Conservation (phyloP, 2,329 filamentous ascomycete species). For the Colletotrichum caudatum region DNA sequence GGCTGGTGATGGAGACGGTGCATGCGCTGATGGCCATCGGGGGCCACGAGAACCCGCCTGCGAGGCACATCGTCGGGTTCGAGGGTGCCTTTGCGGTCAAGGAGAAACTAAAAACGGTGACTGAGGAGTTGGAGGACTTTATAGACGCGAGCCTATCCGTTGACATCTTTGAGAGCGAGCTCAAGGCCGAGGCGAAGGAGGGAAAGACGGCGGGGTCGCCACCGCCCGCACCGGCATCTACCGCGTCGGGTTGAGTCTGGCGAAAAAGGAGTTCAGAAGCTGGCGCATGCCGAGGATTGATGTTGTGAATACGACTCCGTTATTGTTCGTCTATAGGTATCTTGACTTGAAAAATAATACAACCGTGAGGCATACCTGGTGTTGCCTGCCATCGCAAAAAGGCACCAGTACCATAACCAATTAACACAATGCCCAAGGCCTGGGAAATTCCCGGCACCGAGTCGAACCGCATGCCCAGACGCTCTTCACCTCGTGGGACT, state of each 20-base stretch:
- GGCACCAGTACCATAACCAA: not conserved
- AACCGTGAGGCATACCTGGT: conserved; percentile 9
- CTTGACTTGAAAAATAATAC: conserved; percentile 15
- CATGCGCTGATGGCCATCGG: conserved; percentile 92
- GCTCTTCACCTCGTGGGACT: conserved; percentile 63
- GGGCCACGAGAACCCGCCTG: conserved; percentile 94
- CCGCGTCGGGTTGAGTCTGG: conserved; percentile 22
- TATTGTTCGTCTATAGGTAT: conserved; percentile 29
- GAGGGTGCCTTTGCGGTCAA: conserved; percentile 91
- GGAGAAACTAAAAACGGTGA: conserved; percentile 96
- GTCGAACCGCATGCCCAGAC: not conserved
- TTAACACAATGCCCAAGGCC: not conserved
- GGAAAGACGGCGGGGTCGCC: conserved; percentile 49
- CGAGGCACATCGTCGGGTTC: conserved; percentile 90
- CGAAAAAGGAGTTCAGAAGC: not conserved
- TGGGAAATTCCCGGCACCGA: not conserved
- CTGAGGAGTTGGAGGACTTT: conserved; percentile 96
- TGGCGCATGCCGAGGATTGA: too few relatives aligned
- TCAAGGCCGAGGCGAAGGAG: conserved; percentile 64
- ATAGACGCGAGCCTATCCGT: conserved; percentile 89
- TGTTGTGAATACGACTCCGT: not conserved
- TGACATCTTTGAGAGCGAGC: conserved; percentile 75
- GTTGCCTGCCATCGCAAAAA: not conserved
- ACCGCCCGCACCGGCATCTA: conserved; percentile 41
- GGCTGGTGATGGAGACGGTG: conserved; percentile 87